These are phyloP conservation scores for Malus orientalis DNA, from an alignment of 306 rosid species.

Conservation along the genomic window DNA sequence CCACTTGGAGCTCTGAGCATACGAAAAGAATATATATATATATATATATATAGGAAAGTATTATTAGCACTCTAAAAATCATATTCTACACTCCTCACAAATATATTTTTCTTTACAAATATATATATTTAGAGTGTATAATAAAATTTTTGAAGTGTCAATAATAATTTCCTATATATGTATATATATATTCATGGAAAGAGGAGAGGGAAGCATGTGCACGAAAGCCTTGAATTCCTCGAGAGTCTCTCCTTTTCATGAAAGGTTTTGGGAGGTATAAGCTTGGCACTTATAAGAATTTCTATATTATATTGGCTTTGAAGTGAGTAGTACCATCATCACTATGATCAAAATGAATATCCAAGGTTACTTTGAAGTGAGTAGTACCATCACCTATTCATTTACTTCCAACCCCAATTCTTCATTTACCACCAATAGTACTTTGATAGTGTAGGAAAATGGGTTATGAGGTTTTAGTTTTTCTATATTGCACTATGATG, in stretches of 20 bases:
- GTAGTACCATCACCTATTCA: slow-evolving; percentile 16
- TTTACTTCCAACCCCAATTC: neutral
- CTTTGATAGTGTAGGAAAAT: neutral
- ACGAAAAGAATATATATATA: neutral
- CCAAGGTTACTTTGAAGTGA: slow-evolving; percentile 19
- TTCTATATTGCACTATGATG: neutral
- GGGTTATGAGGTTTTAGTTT: too few species aligned
- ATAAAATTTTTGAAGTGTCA: too few species aligned
- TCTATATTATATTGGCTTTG: slow-evolving; percentile 18
- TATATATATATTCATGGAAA: slow-evolving; percentile 17
- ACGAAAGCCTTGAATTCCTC: slow-evolving; percentile 42
- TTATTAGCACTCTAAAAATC: too few species aligned
- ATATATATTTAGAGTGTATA: too few species aligned
- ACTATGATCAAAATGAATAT: slow-evolving; percentile 20
- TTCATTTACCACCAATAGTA: neutral
- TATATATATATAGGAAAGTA: too few species aligned
- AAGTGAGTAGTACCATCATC: slow-evolving; percentile 29
- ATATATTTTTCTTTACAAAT: too few species aligned
- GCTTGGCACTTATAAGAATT: slow-evolving; percentile 43
- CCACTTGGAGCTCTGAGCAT: slow-evolving; percentile 27
- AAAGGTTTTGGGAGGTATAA: slow-evolving; percentile 45
- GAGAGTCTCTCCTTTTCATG: slow-evolving; percentile 60
- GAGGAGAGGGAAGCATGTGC: slow-evolving; percentile 63
- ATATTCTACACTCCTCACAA: too few species aligned
- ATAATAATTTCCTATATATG: too few species aligned